These are phyloP conservation scores for Magnolia officinalis DNA, from an alignment of 164 flowering plant species.

Conservation along the genomic window DNA sequence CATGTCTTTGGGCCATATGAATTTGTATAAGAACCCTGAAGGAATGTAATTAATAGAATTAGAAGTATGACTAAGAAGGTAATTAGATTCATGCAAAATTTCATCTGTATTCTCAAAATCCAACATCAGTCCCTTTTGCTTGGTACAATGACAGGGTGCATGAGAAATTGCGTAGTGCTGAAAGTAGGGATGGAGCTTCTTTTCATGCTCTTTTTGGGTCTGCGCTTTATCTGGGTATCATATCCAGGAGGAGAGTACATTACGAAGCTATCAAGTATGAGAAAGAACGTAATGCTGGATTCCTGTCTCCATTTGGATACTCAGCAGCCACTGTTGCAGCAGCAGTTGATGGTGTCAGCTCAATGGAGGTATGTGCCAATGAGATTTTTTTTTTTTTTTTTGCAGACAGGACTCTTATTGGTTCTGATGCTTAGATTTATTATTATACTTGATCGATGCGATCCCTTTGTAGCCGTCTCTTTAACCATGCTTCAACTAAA, in stretches of 20 bases:
- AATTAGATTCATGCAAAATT: slow-evolving; percentile 1
- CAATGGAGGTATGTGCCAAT: slow-evolving; percentile 57
- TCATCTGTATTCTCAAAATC: not conserved
- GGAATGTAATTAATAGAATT: not conserved
- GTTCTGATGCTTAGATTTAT: not conserved
- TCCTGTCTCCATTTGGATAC: slow-evolving; percentile 77
- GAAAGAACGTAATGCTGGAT: slow-evolving; percentile 74
- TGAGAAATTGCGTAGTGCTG: slow-evolving; percentile 51
- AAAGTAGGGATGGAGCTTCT: slow-evolving; percentile 71
- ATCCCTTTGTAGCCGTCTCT: not conserved
- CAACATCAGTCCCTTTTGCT: slow-evolving; percentile 3
- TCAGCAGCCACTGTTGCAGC: slow-evolving; percentile 65
- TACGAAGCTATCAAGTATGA: slow-evolving; percentile 76
- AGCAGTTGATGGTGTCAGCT: slow-evolving; percentile 58
- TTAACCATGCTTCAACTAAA: not conserved
- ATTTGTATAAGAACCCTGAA: not conserved
- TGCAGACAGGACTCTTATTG: not conserved
- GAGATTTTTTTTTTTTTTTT: not conserved
- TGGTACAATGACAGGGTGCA: slow-evolving; percentile 52
- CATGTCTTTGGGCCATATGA: not conserved
- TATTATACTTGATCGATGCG: not conserved
- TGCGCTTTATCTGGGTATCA: slow-evolving; percentile 64
- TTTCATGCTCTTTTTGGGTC: slow-evolving; percentile 64
- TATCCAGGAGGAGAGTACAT: slow-evolving; percentile 76
- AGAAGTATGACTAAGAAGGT: not conserved